A percentile compares a stretch with the other conserved stretches of the same genome.
Evolutionary conservation across 164 flowering plant species (phyloP).

Genomic region (Kalanchoe fedtschenkoi): DNA sequence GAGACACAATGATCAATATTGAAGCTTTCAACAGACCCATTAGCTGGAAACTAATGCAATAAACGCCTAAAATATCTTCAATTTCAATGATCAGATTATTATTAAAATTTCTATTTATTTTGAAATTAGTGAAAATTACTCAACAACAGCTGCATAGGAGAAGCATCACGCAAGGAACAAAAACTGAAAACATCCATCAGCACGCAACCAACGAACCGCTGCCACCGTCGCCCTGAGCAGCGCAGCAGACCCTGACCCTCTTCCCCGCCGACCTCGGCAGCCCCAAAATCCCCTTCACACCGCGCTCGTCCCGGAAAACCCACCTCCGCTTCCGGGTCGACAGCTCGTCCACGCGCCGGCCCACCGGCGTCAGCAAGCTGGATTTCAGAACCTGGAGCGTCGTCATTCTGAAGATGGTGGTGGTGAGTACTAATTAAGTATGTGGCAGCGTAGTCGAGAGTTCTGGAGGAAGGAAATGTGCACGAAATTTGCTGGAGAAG

Average conservation of each 20-base stretch:
- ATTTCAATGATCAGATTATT: too few relatives aligned
- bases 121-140: too few relatives aligned
- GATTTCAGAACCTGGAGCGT: neutral
- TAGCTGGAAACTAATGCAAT: neutral
- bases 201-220: too few relatives aligned
- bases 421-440: too few relatives aligned
- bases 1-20: too few relatives aligned
- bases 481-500: neutral
- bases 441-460: neutral
- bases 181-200: too few relatives aligned
- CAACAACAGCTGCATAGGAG: too few relatives aligned
- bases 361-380: neutral
- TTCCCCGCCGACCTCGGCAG: neutral
- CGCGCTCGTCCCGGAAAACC: neutral
- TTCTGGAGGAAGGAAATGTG: neutral
- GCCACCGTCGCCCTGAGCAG: neutral
- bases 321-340: slow-evolving; percentile 1
- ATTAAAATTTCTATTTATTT: too few relatives aligned
- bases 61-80: neutral
- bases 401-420: neutral
- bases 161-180: neutral
- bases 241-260: neutral
- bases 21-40: too few relatives aligned
- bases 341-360: neutral
- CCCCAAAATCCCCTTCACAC: neutral